Base-by-base conservation (phyloP, 2,329 filamentous ascomycete species). In the Teratosphaeria viscida region DNA sequence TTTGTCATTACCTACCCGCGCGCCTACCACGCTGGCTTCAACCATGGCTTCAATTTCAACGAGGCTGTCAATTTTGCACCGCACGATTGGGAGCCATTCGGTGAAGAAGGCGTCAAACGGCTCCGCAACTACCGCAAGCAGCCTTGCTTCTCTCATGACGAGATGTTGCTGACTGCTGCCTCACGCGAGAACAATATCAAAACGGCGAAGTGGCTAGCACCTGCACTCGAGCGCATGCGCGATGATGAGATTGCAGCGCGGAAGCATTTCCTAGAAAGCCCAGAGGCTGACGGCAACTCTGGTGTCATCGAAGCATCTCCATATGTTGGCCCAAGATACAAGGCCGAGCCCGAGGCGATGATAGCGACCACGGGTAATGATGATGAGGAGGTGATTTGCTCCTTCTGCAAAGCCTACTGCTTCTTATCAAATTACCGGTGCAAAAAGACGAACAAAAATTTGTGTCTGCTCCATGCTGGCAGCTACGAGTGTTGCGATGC, bases 1-100 rank as follows among this genome's bases (percentile, higher is more conserved):
- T 90, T 99, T 64, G 92, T 99, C 63, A 86, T 99, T 64, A 99
- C 94, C 0, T 99, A 96, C 68, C 94, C 94, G 0, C 89, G 96
- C 72, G 94, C 94, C 0, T 99, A 97, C 68, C 94, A 99, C 72
- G 92, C 94, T 5, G 94, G 94, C 0, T 99, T 99, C 77, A 99
- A 99, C 68, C 94, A 99, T 68, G 94, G 79, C 3, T 99, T 99
- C 78, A 99, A 99, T 71, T 95, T 96, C 75, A 99, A 99, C 67
- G 94, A 99, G 73, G 94, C 94, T 5, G 94, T 99, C 66, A 99
- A 99, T 71, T 99, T 99, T 75, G 94, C 94, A 0, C 94, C 94
- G 0, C 81, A 80, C 32, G 94, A 99, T 68, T 99, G 94, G 94
- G 94, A 99, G 69, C 90, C 91, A 0, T 95, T 86, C 70, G 94